Base-by-base conservation (phyloP, 176 grass and related monocot genomes). In the Olyra latifolia region DNA sequence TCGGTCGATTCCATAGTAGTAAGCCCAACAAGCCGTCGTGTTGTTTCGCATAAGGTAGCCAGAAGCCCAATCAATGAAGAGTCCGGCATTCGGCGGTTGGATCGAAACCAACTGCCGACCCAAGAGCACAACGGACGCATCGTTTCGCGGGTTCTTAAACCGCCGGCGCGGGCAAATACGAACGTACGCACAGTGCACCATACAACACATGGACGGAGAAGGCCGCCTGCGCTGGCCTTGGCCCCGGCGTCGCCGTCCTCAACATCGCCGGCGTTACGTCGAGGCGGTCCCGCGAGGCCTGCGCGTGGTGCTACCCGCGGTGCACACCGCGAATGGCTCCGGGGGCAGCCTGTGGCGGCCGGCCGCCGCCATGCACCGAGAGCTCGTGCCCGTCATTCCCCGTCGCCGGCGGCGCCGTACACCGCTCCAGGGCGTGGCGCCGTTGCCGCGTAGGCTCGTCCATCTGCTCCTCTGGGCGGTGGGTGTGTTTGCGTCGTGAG, bases 281-380 rank as follows among this genome's bases (percentile, higher is more conserved):
- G 84, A 87, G 1, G 71, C 42, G 16, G n/a, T 61, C 22, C 62
- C 70, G 8, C 70, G 69, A 41, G 77, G 77, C 40, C 50, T 81
- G 19, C 62, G 20, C 52, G 50, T 50, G 41, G 77, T 4, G 52
- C 71, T 75, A 16, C 24, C 19, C 42, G 11, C 45, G 10, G 50
- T 63, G 62, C 13, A 5, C 41, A 5, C 22, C 29, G 66, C 66
- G 35, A 62, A 78, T 40, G 74, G 74, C 41, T 4, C 46, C 62
- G 61, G 62, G 2, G 24, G 19, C n/a, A 23, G 48, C 19, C 13
- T 49, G 68, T 32, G 30, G 20, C 38, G 1, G 39, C 54, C 23
- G 23, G 48, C 14, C 15, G 10, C 32, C 16, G 11, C 2, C 1
- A 10, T 2, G 65, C 54, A 7, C 8, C 12, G 19, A 0, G 45